phyloP scores from a whole-genome alignment of 352 stramenopile genomes.

The Globisporangium barbulae region DNA sequence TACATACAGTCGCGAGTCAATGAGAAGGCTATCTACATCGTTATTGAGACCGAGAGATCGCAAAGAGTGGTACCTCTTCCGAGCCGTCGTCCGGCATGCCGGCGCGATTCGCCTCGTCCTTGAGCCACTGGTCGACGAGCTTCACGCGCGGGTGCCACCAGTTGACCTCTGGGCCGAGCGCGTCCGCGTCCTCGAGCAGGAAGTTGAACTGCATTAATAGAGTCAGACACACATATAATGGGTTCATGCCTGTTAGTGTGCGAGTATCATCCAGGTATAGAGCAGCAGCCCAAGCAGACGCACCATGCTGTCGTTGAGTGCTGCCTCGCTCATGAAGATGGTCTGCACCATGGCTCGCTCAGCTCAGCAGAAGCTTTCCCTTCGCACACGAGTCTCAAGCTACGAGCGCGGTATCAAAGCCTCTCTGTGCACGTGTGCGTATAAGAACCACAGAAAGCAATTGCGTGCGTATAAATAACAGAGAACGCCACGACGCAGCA shows the following conservation, averaged over 20 bases:
- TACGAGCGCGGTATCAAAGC: not conserved
- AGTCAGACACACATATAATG: not conserved
- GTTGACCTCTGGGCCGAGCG: constrained; percentile 32
- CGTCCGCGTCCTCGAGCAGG: constrained; percentile 43
- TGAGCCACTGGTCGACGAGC: constrained; percentile 68
- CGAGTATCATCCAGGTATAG: too few relatives aligned
- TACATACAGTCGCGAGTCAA: not conserved
- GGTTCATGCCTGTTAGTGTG: not conserved
- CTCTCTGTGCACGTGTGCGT: not conserved
- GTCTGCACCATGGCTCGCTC: constrained; percentile 44
- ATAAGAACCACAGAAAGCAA: too few relatives aligned
- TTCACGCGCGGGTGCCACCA: constrained; percentile 75
- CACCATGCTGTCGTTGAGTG: constrained; percentile 51
- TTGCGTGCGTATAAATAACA: too few relatives aligned
- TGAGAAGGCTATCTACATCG: not conserved
- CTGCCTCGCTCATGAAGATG: constrained; percentile 48
- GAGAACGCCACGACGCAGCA: too few relatives aligned
- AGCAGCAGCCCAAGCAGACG: not conserved
- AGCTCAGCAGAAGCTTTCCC: not conserved
- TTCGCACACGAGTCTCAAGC: not conserved
- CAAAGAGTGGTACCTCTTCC: constrained; percentile 43
- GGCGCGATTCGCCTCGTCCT: constrained; percentile 51
- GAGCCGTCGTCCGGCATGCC: constrained; percentile 65
- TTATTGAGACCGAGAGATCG: not conserved
- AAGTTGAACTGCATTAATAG: constrained; percentile 34